phyloP scores from a whole-genome alignment of 345 rosid species.

The Turnera subulata region DNA sequence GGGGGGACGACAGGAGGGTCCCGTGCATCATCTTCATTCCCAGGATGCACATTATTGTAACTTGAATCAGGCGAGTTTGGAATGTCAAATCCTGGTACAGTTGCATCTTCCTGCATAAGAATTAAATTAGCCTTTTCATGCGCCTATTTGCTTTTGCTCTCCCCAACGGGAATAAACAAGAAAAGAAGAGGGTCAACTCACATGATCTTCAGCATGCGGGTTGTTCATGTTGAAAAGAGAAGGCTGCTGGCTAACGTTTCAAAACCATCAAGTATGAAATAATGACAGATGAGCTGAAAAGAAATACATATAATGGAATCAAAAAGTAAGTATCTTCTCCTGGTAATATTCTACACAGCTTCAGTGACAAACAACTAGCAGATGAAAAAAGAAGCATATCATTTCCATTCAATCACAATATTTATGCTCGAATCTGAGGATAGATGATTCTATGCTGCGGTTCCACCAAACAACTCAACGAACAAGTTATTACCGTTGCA shows the following conservation, averaged over 20 bases:
- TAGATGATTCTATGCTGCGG: too few species aligned
- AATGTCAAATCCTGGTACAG: constrained; percentile 83
- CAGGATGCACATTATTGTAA: constrained; percentile 61
- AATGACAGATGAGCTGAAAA: constrained; percentile 17
- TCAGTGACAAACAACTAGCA: too few species aligned
- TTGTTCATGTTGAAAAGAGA: constrained; percentile 53
- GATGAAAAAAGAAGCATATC: too few species aligned
- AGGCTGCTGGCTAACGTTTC: constrained; percentile 7
- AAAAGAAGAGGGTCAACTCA: constrained; percentile 37
- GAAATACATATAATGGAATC: not conserved
- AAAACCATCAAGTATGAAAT: constrained; percentile 28
- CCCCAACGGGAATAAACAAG: not conserved
- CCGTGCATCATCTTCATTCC: constrained; percentile 71
- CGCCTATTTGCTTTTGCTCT: not conserved
- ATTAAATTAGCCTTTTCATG: not conserved
- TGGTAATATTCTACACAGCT: too few species aligned
- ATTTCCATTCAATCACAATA: too few species aligned
- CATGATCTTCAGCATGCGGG: constrained; percentile 40
- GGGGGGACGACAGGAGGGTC: constrained; percentile 86
- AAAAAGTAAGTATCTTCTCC: too few species aligned
- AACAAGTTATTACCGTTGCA: too few species aligned
- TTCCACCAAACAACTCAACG: too few species aligned
- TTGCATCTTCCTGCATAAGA: constrained; percentile 60
- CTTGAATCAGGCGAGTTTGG: constrained; percentile 90
- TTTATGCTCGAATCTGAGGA: too few species aligned